A percentile compares a stretch with the other conserved stretches of the same genome.
Conservation (phyloP, 331 rosid species). For the Pyracantha coccinea region DNA sequence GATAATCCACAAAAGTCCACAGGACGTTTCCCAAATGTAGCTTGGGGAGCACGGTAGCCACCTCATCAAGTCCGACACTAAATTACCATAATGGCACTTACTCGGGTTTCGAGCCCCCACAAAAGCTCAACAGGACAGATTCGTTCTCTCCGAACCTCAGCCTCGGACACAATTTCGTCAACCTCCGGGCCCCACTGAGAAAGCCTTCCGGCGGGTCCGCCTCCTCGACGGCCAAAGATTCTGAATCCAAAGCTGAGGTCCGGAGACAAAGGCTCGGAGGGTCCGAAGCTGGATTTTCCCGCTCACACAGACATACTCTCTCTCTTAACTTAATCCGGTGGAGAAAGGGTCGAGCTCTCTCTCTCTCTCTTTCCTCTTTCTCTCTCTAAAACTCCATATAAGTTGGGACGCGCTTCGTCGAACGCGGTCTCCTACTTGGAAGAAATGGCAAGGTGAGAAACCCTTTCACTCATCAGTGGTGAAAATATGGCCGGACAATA, state of each 20-base stretch:
- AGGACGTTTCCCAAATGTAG: background rate
- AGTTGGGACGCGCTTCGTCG: background rate
- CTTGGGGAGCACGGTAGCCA: slow-evolving; percentile 53
- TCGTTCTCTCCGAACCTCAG: slow-evolving; percentile 18
- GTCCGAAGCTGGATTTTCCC: slow-evolving; percentile 43
- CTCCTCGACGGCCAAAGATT: background rate
- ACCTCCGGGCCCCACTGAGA: no score
- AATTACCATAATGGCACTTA: slow-evolving; percentile 14
- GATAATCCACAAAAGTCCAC: background rate
- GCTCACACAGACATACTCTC: slow-evolving; percentile 25
- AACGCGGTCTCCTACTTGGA: background rate
- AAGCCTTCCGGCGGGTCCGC: no score
- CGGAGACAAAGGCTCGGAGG: background rate
- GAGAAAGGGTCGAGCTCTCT: background rate
- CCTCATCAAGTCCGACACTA: background rate
- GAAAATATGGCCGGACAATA: no score
- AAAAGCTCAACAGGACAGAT: slow-evolving; percentile 1
- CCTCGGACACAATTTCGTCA: background rate
- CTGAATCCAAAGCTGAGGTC: slow-evolving; percentile 15
- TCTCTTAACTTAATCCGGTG: slow-evolving; percentile 18
- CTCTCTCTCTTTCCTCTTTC: background rate
- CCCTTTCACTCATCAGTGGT: no score
- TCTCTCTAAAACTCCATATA: background rate
- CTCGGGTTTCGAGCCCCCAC: slow-evolving; percentile 26
- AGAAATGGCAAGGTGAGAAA: slow-evolving; percentile 11